Base-by-base conservation (phyloP, 352 stramenopile genomes). In the Globisporangium orthogonon region DNA sequence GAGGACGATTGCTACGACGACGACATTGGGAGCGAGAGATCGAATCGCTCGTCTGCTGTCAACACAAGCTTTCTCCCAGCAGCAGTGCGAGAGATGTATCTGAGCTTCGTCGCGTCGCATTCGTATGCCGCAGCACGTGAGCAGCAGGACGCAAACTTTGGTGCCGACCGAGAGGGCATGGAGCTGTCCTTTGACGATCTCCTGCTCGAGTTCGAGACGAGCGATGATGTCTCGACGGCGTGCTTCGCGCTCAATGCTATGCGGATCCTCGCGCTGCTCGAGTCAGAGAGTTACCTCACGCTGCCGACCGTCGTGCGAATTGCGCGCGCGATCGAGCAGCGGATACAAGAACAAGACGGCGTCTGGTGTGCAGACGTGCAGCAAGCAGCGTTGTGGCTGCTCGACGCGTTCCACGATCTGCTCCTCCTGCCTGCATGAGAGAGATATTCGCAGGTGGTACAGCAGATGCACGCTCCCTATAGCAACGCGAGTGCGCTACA, bases 31-130 rank as follows among this genome's bases (percentile, higher is more conserved):
- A 44, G 35, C 44, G 57, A 4, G 50, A 50, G 43, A 13, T 45
- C 35, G 15, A 14, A n/a, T 18, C 46, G 14, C 33, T 4, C 49
- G 17, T 10, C 39, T 11, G 15, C 30, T 4, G 61, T 57, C 45
- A 83, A 83, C 65, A 56, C 67, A 30, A 78, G 69, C 48, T 83
- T 86, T 54, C 59, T 86, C 0, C 71, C 76, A 18, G 9, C 29
- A 3, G 63, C 54, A 0, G 67, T 83, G 31, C 66, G 71, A 28
- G 63, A 70, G 14, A 48, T 83, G 56, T 83, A 71, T 45, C 10
- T 54, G 28, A 40, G 30, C 29, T 73, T 57, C n/a, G 28, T 49
- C 48, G 44, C 60, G 31, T 56, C 44, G 9, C 46, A 52, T 2
- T 60, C 47, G 15, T 46, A 56, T 28, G 17, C 15, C 3, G 59